Conservation (phyloP, 2,329 filamentous ascomycete genomes). For the Talaromyces verruculosus region DNA sequence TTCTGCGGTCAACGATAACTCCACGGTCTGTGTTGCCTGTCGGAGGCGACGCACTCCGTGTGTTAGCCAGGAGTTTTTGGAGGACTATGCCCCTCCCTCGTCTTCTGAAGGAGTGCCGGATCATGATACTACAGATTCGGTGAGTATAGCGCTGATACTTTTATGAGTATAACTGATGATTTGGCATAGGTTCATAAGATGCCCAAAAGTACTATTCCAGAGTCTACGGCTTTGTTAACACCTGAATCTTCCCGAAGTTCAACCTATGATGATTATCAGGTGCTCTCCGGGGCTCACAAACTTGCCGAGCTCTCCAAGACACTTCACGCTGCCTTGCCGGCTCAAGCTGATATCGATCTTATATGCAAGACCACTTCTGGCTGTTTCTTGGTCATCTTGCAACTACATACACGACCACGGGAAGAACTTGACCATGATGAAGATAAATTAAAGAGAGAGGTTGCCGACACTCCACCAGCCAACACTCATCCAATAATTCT, state of each 20-base stretch:
- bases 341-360: not conserved
- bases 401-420: not conserved
- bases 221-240: not conserved
- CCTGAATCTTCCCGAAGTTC: not conserved
- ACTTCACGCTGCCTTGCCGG: not conserved
- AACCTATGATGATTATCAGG: not conserved
- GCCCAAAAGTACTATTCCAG: not conserved
- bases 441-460: not conserved
- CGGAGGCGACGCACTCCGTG: slow-evolving; percentile 10
- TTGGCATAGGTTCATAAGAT: not conserved
- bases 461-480: not conserved
- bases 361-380: not conserved
- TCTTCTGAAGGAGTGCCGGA: not conserved
- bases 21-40: slow-evolving; percentile 6
- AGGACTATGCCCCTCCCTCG: slow-evolving; percentile 2
- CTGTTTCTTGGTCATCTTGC: not conserved
- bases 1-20: not conserved
- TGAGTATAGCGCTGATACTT: not conserved
- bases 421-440: not conserved
- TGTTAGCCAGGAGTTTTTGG: slow-evolving; percentile 10
- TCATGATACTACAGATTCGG: not conserved
- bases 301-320: not conserved
- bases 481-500: slow-evolving; percentile 51
- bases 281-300: not conserved
- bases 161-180: not conserved